Conservation (phyloP, 2,329 filamentous ascomycete genomes). For the Neoarthrinium moseri region DNA sequence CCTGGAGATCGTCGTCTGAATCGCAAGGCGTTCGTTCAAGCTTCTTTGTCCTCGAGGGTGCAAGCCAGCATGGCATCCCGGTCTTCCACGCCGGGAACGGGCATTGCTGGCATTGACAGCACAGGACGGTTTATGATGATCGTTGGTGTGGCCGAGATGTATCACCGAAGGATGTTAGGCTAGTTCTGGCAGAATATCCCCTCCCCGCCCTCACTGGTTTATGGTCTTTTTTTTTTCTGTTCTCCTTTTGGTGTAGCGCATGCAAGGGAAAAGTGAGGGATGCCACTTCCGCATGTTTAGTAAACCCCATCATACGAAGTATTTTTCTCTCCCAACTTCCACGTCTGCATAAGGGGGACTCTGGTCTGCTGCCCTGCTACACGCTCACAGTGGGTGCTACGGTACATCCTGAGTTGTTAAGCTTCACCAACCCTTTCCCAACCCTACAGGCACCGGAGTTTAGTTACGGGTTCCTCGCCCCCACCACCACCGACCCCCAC, state of each 20-base stretch:
- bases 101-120: slow-evolving; percentile 1
- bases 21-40: background rate
- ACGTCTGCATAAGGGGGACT: too few relatives aligned
- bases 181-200: background rate
- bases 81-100: background rate
- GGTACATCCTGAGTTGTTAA: too few relatives aligned
- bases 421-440: too few relatives aligned
- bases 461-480: too few relatives aligned
- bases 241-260: slow-evolving; percentile 1
- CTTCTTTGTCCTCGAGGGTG: background rate
- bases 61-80: slow-evolving; percentile 3
- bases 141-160: background rate
- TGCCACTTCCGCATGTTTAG: too few relatives aligned
- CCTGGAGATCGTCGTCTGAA: slow-evolving; percentile 3
- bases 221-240: background rate
- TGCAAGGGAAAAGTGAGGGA: too few relatives aligned
- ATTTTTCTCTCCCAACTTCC: too few relatives aligned
- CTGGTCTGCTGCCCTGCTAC: too few relatives aligned
- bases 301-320: too few relatives aligned
- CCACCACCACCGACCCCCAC: too few relatives aligned
- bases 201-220: background rate
- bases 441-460: too few relatives aligned
- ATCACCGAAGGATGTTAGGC: background rate
- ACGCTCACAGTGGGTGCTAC: too few relatives aligned
- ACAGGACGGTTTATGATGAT: background rate